A percentile compares a stretch with the other conserved stretches of the same genome.
Conservation (phyloP, 78 protist species). For the Pigoraptor vietnamica region DNA sequence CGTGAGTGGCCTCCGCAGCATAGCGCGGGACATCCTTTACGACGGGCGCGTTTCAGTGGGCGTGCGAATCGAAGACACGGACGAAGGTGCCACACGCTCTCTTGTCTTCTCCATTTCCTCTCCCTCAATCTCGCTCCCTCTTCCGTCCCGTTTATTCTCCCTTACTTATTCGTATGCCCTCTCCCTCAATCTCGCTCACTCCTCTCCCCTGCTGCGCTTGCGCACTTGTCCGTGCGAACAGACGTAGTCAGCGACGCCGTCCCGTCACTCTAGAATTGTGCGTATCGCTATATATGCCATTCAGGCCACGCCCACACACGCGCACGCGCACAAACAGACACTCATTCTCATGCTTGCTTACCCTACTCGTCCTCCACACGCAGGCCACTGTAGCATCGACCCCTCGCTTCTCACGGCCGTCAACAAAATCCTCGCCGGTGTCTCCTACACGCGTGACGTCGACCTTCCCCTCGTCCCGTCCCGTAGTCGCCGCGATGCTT, state of each 20-base stretch:
- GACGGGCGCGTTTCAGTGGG: background rate
- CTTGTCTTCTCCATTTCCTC: background rate
- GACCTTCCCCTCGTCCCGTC: background rate
- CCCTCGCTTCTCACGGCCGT: background rate
- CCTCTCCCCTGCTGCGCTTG: background rate
- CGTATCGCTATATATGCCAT: too few species aligned
- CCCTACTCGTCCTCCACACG: background rate
- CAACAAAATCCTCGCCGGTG: background rate
- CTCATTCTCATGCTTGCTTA: background rate
- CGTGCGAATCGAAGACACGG: background rate
- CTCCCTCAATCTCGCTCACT: background rate
- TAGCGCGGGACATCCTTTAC: background rate
- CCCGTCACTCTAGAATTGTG: too few species aligned
- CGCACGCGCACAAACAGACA: background rate
- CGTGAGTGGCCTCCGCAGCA: background rate
- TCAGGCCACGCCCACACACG: background rate
- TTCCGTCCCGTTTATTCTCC: background rate
- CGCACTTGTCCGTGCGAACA: too few species aligned
- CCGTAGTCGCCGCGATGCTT: background rate
- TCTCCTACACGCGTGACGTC: background rate
- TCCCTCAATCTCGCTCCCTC: background rate
- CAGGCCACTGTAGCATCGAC: background rate
- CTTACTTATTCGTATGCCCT: background rate
- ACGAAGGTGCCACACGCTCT: background rate
- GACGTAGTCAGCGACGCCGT: too few species aligned